Evolutionary conservation across 352 stramenopile species (phyloP).

Genomic region (Phytophthora fragariae): DNA sequence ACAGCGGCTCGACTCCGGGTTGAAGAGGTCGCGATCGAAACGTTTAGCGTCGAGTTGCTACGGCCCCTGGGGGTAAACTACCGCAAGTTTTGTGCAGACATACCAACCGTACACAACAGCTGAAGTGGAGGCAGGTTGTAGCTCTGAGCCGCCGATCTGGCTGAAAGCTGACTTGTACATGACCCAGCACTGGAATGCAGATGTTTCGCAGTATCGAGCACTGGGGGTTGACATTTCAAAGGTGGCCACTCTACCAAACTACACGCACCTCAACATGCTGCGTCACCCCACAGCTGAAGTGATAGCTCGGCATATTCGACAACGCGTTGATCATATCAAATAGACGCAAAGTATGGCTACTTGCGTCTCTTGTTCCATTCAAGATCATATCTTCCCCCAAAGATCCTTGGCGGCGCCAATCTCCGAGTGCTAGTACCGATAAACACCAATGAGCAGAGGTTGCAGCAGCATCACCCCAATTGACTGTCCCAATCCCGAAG

Average conservation of each 20-base stretch:
- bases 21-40: slow-evolving; percentile 31
- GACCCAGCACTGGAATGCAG: slow-evolving; percentile 43
- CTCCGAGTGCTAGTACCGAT: too few species aligned
- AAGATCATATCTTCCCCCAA: too few species aligned
- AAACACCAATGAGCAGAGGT: too few species aligned
- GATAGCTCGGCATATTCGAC: slow-evolving; percentile 21
- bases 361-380: too few species aligned
- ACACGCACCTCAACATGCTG: slow-evolving; percentile 49
- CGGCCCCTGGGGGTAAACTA: slow-evolving; percentile 47
- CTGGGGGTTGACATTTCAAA: slow-evolving; percentile 30
- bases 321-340: not conserved
- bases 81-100: slow-evolving; percentile 39
- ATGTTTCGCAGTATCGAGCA: slow-evolving; percentile 13
- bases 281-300: slow-evolving; percentile 33
- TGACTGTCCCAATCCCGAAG: too few species aligned
- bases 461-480: too few species aligned
- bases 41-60: slow-evolving; percentile 34
- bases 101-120: slow-evolving; percentile 41
- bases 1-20: slow-evolving; percentile 14
- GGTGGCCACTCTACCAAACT: slow-evolving; percentile 27
- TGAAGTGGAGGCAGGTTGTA: slow-evolving; percentile 1
- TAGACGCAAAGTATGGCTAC: not conserved
- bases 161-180: slow-evolving; percentile 45
- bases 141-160: slow-evolving; percentile 12
- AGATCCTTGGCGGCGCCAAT: too few species aligned